Evolutionary conservation across 805 yeast genomes (phyloP).

Genomic region (Kazachstania viticola): DNA sequence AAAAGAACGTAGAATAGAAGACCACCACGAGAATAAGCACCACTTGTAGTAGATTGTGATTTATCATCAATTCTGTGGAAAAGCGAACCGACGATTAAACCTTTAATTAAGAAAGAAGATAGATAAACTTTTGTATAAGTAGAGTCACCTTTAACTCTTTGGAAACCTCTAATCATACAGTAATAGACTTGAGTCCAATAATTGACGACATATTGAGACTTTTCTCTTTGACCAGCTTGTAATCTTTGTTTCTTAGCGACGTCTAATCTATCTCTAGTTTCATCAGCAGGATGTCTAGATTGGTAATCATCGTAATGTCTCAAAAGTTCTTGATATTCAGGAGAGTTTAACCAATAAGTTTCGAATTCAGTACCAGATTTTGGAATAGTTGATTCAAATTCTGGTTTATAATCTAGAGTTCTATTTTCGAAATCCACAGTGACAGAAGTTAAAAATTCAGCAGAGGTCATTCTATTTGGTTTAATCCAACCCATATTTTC

Average conservation of each 20-base stretch:
- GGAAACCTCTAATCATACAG: slow-evolving; percentile 42
- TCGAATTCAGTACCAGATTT: slow-evolving; percentile 47
- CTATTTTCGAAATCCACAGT: slow-evolving; percentile 54
- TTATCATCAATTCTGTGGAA: slow-evolving; percentile 37
- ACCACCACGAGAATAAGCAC: slow-evolving; percentile 56
- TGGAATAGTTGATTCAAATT: slow-evolving; percentile 42
- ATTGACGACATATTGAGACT: slow-evolving; percentile 34
- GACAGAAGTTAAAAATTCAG: slow-evolving; percentile 55
- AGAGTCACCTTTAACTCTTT: slow-evolving; percentile 44
- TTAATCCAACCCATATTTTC: slow-evolving; percentile 50
- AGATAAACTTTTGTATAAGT: slow-evolving; percentile 42
- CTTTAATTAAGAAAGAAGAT: slow-evolving; percentile 43
- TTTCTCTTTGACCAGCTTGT: slow-evolving; percentile 29
- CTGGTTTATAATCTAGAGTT: slow-evolving; percentile 32
- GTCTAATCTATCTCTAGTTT: slow-evolving; percentile 30
- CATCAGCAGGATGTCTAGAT: slow-evolving; percentile 32
- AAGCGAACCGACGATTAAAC: slow-evolving; percentile 49
- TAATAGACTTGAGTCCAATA: slow-evolving; percentile 40
- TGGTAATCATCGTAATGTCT: slow-evolving; percentile 31
- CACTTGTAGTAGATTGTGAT: slow-evolving; percentile 33
- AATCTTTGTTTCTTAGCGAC: slow-evolving; percentile 33
- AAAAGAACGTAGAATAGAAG: slow-evolving; percentile 48
- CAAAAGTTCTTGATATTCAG: slow-evolving; percentile 35
- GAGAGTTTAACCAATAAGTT: slow-evolving; percentile 46
- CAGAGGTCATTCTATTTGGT: slow-evolving; percentile 54